These are phyloP conservation scores for Globisporangium acanthophoron DNA, from an alignment of 352 stramenopile genomes.

Conservation along the genomic window DNA sequence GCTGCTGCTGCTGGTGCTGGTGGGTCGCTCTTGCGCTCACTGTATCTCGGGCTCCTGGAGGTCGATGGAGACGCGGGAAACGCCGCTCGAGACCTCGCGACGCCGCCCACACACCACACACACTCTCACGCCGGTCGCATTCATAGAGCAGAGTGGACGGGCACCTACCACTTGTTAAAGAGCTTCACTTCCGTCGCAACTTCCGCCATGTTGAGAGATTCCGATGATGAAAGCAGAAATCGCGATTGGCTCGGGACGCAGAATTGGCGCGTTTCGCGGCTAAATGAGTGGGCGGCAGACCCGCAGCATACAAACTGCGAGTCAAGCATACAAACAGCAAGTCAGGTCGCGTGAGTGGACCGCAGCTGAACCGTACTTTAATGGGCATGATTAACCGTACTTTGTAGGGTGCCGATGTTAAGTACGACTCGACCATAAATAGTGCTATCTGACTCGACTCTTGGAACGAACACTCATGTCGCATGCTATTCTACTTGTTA, in stretches of 20 bases:
- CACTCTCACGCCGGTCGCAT: neutral
- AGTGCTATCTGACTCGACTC: too few relatives aligned
- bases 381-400: neutral
- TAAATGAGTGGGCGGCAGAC: conserved; percentile 86
- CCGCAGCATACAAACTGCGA: conserved; percentile 47
- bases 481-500: too few relatives aligned
- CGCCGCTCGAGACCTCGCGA: neutral
- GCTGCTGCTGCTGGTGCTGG: neutral
- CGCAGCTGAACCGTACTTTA: neutral
- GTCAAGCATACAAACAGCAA: conserved; percentile 53
- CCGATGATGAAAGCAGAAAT: conserved; percentile 70
- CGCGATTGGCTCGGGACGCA: conserved; percentile 12
- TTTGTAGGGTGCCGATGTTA: neutral
- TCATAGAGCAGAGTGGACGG: neutral
- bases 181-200: conserved; percentile 93
- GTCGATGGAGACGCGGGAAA: neutral
- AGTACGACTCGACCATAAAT: too few relatives aligned
- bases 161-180: conserved; percentile 92
- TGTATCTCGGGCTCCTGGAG: neutral
- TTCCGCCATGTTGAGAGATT: conserved; percentile 91
- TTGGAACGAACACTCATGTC: too few relatives aligned
- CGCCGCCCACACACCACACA: neutral
- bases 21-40: neutral
- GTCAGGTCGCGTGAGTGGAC: conserved; percentile 11
- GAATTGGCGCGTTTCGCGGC: conserved; percentile 7